Percentiles rank a stretch among this genome's conserved stretches.
Conservation (phyloP, 140 eudicot genomes). For the Ambrosia hybrid region DNA sequence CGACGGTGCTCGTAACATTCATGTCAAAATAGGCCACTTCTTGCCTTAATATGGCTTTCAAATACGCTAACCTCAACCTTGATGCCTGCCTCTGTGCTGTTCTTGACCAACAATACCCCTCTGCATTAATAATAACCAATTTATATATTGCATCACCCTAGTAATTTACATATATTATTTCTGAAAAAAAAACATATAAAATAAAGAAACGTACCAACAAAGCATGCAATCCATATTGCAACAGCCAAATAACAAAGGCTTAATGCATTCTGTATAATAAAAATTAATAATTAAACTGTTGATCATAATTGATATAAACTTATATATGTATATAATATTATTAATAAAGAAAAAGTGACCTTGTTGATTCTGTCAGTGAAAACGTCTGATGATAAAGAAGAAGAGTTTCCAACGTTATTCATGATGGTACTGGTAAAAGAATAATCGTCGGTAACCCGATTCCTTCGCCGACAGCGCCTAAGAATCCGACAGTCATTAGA, state of each 20-base stretch:
- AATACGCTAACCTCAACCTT: constrained; percentile 54
- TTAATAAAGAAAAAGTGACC: constrained; percentile 29
- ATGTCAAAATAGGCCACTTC: constrained; percentile 79
- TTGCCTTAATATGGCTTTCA: constrained; percentile 82
- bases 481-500: constrained; percentile 62
- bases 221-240: constrained; percentile 61
- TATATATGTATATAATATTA: background rate
- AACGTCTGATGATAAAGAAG: constrained; percentile 18
- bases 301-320: background rate
- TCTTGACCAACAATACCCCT: constrained; percentile 91
- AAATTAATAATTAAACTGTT: background rate
- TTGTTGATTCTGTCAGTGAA: constrained; percentile 47
- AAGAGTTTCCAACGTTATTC: constrained; percentile 59
- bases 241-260: constrained; percentile 58
- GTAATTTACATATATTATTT: too few relatives aligned
- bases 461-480: constrained; percentile 74
- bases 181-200: background rate
- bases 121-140: constrained; percentile 24
- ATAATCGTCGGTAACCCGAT: constrained; percentile 54
- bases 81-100: constrained; percentile 88
- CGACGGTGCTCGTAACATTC: constrained; percentile 68
- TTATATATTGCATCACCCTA: background rate
- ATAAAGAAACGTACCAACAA: constrained; percentile 42
- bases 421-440: constrained; percentile 52
- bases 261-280: constrained; percentile 56